phyloP scores from a whole-genome alignment of 306 rosid species.

The Canavalia gladiata region DNA sequence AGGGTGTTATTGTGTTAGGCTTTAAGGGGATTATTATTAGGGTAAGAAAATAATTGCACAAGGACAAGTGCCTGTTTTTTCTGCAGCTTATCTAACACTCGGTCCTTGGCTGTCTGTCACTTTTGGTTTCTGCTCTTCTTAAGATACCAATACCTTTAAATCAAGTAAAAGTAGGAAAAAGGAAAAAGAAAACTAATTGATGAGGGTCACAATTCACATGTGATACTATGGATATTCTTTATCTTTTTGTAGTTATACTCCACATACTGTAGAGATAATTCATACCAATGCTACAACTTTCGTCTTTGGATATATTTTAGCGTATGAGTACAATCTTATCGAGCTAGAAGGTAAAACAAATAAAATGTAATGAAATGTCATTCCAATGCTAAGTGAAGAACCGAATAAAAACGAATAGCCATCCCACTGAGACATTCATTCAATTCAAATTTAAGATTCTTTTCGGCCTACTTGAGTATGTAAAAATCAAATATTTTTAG shows the following conservation, averaged over 20 bases:
- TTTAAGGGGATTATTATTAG: constrained; percentile 45
- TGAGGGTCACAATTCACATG: neutral
- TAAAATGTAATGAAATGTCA: neutral
- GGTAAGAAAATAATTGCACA: constrained; percentile 40
- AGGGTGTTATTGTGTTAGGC: constrained; percentile 4
- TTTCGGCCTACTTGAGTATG: too few species aligned
- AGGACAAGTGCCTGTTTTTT: constrained; percentile 17
- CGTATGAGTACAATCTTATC: neutral
- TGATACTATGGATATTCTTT: neutral
- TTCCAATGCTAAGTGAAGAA: neutral
- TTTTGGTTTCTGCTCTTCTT: constrained; percentile 23
- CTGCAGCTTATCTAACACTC: neutral
- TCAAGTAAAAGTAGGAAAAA: neutral
- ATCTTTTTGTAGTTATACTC: too few species aligned
- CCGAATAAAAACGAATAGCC: neutral
- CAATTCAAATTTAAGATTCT: too few species aligned
- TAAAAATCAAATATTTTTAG: too few species aligned
- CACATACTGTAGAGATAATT: too few species aligned
- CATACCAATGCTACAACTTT: neutral
- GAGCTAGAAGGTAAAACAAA: neutral
- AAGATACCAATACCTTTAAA: constrained; percentile 18
- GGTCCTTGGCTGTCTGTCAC: constrained; percentile 26
- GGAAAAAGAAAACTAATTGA: neutral
- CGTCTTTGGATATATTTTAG: neutral
- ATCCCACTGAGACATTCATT: neutral